phyloP scores from a whole-genome alignment of 2,329 filamentous ascomycete genomes.

The Cercospora sp. region DNA sequence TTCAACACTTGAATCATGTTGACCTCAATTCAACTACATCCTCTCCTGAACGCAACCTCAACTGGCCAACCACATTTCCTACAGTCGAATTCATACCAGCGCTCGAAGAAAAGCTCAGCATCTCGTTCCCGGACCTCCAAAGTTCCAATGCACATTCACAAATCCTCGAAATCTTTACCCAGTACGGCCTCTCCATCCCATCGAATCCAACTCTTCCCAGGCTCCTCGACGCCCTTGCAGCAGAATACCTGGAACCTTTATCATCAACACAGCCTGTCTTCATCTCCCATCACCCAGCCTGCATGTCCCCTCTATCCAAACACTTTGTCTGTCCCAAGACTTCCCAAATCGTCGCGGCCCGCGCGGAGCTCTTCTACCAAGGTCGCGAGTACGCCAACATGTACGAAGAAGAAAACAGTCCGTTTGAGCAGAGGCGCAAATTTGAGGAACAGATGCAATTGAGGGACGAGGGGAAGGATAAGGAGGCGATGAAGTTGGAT shows the following conservation, averaged over 20 bases:
- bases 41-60: background rate
- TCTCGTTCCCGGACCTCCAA: conserved; percentile 56
- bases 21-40: conserved; percentile 1
- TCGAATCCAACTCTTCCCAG: conserved; percentile 60
- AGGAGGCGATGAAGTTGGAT: conserved; percentile 59
- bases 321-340: conserved; percentile 69
- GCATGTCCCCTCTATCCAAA: conserved; percentile 88
- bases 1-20: background rate
- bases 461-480: conserved; percentile 46
- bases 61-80: conserved; percentile 7
- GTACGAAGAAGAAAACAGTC: conserved; percentile 97
- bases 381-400: conserved; percentile 88
- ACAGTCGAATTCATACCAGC: conserved; percentile 79
- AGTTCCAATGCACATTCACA: conserved; percentile 57
- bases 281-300: conserved; percentile 85
- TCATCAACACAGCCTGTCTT: conserved; percentile 77
- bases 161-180: conserved; percentile 57
- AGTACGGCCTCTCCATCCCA: conserved; percentile 53
- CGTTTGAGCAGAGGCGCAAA: conserved; percentile 80
- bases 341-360: conserved; percentile 55
- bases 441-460: conserved; percentile 61
- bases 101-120: conserved; percentile 68
- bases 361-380: conserved; percentile 46
- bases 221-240: conserved; percentile 79
- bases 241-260: conserved; percentile 73